Conservation (phyloP, 225 moss, liverwort and hornwort species). For the Marchantia polymorpha region DNA sequence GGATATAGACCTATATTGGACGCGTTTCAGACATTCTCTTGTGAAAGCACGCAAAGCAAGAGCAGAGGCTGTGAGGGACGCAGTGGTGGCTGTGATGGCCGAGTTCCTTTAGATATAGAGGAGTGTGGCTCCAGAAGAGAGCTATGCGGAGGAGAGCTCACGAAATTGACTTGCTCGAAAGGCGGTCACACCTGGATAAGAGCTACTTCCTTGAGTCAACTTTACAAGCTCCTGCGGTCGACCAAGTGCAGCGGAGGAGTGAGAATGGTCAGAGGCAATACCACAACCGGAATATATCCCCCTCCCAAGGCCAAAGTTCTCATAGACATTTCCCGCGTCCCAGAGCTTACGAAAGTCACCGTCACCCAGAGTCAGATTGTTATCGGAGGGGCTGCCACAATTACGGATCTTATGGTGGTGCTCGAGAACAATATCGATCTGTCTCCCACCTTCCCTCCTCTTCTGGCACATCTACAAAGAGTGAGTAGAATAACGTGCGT, state of each 20-base stretch:
- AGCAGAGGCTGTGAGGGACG: constrained; percentile 34
- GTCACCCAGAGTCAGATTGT: constrained; percentile 40
- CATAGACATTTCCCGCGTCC: constrained; percentile 61
- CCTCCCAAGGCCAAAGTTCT: constrained; percentile 48
- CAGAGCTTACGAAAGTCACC: constrained; percentile 44
- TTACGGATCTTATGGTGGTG: constrained; percentile 62
- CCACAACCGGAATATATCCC: constrained; percentile 60
- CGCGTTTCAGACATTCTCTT: constrained; percentile 67
- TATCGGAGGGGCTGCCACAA: constrained; percentile 67
- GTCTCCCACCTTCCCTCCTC: constrained; percentile 65
- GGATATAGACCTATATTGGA: constrained; percentile 80
- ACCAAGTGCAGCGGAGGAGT: constrained; percentile 49
- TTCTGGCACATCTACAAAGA: constrained; percentile 68
- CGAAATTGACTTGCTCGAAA: constrained; percentile 45
- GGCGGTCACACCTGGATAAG: constrained; percentile 64
- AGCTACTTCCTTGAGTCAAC: constrained; percentile 49
- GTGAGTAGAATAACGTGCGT: constrained; percentile 35
- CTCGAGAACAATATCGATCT: constrained; percentile 47
- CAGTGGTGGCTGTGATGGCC: constrained; percentile 33
- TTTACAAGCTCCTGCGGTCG: constrained; percentile 55
- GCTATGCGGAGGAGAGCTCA: constrained; percentile 26
- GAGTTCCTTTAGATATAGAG: constrained; percentile 57
- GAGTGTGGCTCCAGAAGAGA: constrained; percentile 33
- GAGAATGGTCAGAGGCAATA: constrained; percentile 75
- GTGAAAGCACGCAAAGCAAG: constrained; percentile 19